A percentile compares a stretch with the other conserved stretches of the same genome.
Evolutionary conservation across 495 filamentous ascomycete genomes (phyloP).

Genomic region (Clohesyomyces aquaticus): DNA sequence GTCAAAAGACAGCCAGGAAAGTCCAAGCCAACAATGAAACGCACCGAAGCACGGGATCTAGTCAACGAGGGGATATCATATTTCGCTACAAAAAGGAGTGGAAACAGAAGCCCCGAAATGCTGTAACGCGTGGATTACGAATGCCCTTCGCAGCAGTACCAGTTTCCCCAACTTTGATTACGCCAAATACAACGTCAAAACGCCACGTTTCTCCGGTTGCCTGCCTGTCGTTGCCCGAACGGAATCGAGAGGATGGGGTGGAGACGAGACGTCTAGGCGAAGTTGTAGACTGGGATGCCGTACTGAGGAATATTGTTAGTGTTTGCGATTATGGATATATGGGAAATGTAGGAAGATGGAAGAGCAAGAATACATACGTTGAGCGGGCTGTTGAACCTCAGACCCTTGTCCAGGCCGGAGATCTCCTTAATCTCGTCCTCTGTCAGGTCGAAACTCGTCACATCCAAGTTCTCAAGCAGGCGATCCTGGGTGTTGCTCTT

Average conservation of each 20-base stretch:
- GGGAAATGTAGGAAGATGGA: not conserved
- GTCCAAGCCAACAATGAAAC: too few species aligned
- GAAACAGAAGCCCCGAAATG: too few species aligned
- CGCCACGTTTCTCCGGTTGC: conserved; percentile 12
- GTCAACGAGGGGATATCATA: not conserved
- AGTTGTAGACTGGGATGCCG: conserved; percentile 31
- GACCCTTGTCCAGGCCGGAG: conserved; percentile 63
- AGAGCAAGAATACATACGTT: conserved; percentile 29
- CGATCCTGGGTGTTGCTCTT: conserved; percentile 72
- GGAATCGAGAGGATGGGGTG: not conserved
- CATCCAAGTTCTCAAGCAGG: conserved; percentile 66
- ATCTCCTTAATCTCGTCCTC: conserved; percentile 70
- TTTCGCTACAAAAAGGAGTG: not conserved
- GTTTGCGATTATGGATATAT: not conserved
- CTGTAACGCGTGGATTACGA: too few species aligned
- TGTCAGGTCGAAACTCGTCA: conserved; percentile 68
- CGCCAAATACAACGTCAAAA: too few species aligned
- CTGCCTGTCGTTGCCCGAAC: not conserved
- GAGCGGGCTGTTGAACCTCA: conserved; percentile 81
- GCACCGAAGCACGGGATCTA: too few species aligned
- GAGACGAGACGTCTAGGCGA: conserved; percentile 16
- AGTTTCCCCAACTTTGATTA: too few species aligned
- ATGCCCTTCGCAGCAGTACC: too few species aligned
- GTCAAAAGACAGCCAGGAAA: too few species aligned
- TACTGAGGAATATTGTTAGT: conserved; percentile 6